Evolutionary conservation across 2,329 filamentous ascomycete genomes (phyloP).

Genomic region (Pseudopyricularia javanii): DNA sequence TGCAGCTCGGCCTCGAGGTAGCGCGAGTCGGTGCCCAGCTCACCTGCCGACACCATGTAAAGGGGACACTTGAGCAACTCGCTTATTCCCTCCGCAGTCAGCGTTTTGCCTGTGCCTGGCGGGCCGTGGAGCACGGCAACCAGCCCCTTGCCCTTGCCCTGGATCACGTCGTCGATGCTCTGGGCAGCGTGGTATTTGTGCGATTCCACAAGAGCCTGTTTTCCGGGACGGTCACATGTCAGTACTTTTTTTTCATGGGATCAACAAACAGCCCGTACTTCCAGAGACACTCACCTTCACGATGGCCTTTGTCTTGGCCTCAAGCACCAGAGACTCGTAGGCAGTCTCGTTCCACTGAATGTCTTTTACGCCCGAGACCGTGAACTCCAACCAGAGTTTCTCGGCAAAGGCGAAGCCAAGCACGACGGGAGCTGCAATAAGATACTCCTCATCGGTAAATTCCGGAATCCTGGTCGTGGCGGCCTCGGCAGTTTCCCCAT

Average conservation of each 20-base stretch:
- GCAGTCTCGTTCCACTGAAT: conserved; percentile 78
- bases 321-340: conserved; percentile 69
- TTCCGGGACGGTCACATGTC: background rate
- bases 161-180: conserved; percentile 72
- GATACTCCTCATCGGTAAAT: conserved; percentile 72
- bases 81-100: conserved; percentile 78
- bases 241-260: too few relatives aligned
- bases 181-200: conserved; percentile 73
- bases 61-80: conserved; percentile 71
- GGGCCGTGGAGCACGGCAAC: conserved; percentile 67
- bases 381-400: conserved; percentile 84
- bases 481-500: conserved; percentile 14
- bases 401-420: conserved; percentile 80
- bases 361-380: conserved; percentile 64
- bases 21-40: conserved; percentile 66
- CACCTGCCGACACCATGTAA: conserved; percentile 73
- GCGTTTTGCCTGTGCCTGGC: conserved; percentile 78
- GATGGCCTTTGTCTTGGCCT: conserved; percentile 46
- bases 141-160: conserved; percentile 77
- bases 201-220: conserved; percentile 61
- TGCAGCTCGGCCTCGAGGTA: conserved; percentile 66
- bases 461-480: conserved; percentile 23
- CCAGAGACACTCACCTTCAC: conserved; percentile 37
- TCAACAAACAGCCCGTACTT: background rate
- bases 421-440: conserved; percentile 74